Conservation (phyloP, 768 basidiomycete species). For the Termitomyces sp. region DNA sequence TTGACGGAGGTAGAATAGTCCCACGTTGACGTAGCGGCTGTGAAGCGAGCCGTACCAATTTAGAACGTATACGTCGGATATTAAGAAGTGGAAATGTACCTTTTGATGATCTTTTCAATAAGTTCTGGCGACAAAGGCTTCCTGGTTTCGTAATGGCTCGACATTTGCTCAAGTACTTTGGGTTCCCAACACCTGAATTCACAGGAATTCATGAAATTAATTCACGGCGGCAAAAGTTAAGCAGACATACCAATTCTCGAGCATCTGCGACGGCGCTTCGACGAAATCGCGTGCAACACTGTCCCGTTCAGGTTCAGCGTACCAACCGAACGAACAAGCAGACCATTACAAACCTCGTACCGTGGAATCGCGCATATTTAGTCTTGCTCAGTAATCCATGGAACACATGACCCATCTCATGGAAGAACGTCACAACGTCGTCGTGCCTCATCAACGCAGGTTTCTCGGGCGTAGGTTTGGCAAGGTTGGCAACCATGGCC, state of each 20-base stretch:
- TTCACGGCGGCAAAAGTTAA: neutral
- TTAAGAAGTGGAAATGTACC: constrained; percentile 34
- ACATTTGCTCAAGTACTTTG: constrained; percentile 72
- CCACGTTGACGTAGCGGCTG: constrained; percentile 78
- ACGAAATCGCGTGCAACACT: constrained; percentile 80
- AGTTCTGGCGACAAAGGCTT: constrained; percentile 67
- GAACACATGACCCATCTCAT: constrained; percentile 83
- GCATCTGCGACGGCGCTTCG: constrained; percentile 89
- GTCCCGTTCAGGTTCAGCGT: neutral
- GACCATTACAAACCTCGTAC: constrained; percentile 48
- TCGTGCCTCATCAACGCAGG: constrained; percentile 86
- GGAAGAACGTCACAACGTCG: constrained; percentile 89
- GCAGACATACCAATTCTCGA: constrained; percentile 74
- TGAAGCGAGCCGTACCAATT: neutral
- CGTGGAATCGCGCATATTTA: constrained; percentile 76
- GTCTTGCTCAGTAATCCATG: constrained; percentile 69
- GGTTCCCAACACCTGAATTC: constrained; percentile 76
- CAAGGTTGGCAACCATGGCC: constrained; percentile 90
- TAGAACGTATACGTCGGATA: neutral
- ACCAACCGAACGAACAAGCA: neutral
- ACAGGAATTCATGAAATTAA: neutral
- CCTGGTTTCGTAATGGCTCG: constrained; percentile 75
- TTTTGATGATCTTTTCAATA: constrained; percentile 79
- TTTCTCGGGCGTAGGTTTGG: constrained; percentile 76
- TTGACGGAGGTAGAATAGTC: constrained; percentile 79